A percentile compares a stretch with the other conserved stretches of the same genome.
Conservation (phyloP, 73 alveolate genomes). For the Paramecium tetraurelia region DNA sequence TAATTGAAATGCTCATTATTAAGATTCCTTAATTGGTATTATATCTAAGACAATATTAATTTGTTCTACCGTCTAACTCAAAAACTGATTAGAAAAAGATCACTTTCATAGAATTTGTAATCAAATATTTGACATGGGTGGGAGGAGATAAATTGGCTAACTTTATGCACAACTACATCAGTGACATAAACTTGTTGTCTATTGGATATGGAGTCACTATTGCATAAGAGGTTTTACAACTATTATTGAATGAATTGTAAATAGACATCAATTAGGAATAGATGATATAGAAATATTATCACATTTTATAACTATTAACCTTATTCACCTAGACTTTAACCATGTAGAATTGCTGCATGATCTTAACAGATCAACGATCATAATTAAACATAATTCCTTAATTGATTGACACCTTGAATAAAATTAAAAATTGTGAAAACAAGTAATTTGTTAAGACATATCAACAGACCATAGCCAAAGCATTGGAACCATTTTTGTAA, state of each 20-base stretch:
- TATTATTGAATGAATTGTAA: not conserved
- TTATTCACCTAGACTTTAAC: not conserved
- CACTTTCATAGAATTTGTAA: not conserved
- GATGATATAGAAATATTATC: not conserved
- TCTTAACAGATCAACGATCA: slow-evolving; percentile 10
- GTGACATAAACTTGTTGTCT: not conserved
- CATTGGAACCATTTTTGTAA: not conserved
- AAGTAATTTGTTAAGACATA: not conserved
- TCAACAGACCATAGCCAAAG: not conserved
- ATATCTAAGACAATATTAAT: not conserved
- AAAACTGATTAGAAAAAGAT: not conserved
- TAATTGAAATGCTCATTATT: not conserved
- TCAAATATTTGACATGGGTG: slow-evolving; percentile 14
- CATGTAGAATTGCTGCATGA: not conserved
- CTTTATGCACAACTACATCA: not conserved
- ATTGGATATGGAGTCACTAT: not conserved
- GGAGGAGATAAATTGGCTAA: slow-evolving; percentile 8
- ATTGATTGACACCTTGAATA: not conserved
- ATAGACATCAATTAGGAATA: not conserved
- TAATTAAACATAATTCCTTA: not conserved
- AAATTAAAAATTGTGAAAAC: not conserved
- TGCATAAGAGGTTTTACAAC: not conserved
- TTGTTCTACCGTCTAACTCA: not conserved
- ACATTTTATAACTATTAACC: not conserved
- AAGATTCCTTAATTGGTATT: not conserved